Base-by-base conservation (phyloP, 352 stramenopile genomes). In the Phytophthora foliorum region DNA sequence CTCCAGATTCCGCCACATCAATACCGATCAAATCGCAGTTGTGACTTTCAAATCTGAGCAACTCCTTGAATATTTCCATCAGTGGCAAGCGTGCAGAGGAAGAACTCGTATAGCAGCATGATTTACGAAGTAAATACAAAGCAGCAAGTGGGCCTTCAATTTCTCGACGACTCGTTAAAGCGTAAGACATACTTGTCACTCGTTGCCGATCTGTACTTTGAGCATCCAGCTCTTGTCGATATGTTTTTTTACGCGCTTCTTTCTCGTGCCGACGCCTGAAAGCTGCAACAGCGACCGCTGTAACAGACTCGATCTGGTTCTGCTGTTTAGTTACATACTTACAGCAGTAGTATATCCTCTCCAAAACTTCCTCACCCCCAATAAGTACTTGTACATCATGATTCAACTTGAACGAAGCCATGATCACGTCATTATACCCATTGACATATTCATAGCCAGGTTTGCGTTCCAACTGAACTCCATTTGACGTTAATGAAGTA, bases 241-340 rank as follows among this genome's bases (percentile, higher is more conserved):
- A 5, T 16, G 42, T 13, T 32, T 31, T n/a, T n/a, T 6, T 13
- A 16, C 19, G 21, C 31, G n/a, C 21, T 50, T 50, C 42, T 24
- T 50, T 50, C 3, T 50, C 42, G 8, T 50, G 42, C 19, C 42
- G 7, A 16, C 42, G 42, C 4, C 3, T 13, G 16, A 50, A 50
- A 6, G 42, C 42, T 29, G 42, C 42, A 50, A 50, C 19, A 10
- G 42, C 42, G 5, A 50, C 42, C 21, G 42, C 21, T 50, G 42
- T 13, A n/a, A 50, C 42, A 29, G 42, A 50, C 31, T 50, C 42
- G 5, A 50, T 19, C 8, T 50, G 42, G 14, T 50, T 50, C 31
- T 50, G 42, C 10, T 50, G 42, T 14, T 50, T 50, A 32, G 42
- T 50, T 31, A 50, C 42, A n/a, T 50, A 50, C 42, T 50, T 50